These are phyloP conservation scores for Boletus rubroflammeus DNA, from an alignment of 768 basidiomycete species.

Conservation along the genomic window DNA sequence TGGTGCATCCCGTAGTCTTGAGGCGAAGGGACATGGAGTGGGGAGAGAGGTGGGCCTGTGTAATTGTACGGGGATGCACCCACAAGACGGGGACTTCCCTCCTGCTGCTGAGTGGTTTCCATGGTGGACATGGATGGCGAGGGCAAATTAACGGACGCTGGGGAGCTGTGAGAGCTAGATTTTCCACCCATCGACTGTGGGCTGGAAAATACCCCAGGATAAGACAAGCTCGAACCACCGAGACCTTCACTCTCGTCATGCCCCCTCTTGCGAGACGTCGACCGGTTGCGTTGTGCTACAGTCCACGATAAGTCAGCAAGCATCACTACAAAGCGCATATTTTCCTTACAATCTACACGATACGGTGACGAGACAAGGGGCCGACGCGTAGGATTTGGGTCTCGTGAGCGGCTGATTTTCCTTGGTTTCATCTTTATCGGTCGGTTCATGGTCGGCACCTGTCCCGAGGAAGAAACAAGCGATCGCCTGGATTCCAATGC, in stretches of 20 bases:
- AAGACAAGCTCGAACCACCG: conserved; percentile 40
- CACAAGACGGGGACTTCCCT: conserved; percentile 54
- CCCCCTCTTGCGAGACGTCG: conserved; percentile 70
- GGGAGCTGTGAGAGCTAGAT: conserved; percentile 70
- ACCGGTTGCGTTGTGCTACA: conserved; percentile 65
- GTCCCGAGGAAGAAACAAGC: conserved; percentile 40
- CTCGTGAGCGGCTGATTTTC: conserved; percentile 56
- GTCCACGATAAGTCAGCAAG: conserved; percentile 16
- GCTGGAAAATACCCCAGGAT: conserved; percentile 55
- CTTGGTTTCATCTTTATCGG: conserved; percentile 49
- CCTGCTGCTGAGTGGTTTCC: conserved; percentile 44
- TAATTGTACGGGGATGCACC: conserved; percentile 43
- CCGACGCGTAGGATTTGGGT: conserved; percentile 51
- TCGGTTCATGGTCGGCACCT: conserved; percentile 45
- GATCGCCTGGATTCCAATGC: conserved; percentile 54
- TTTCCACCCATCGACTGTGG: conserved; percentile 44
- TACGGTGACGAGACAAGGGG: conserved; percentile 60
- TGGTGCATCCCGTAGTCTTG: conserved; percentile 49
- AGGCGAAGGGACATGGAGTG: conserved; percentile 50
- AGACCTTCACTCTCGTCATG: conserved; percentile 60
- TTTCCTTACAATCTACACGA: conserved; percentile 57
- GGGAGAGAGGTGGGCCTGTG: conserved; percentile 46
- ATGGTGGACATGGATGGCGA: conserved; percentile 59
- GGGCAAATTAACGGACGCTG: conserved; percentile 66
- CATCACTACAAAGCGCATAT: not conserved